Evolutionary conservation across 1,139 yeast species (phyloP), one percentile per base, ranked within the genome.

Genomic region (Scheffersomyces quercinus): DNA sequence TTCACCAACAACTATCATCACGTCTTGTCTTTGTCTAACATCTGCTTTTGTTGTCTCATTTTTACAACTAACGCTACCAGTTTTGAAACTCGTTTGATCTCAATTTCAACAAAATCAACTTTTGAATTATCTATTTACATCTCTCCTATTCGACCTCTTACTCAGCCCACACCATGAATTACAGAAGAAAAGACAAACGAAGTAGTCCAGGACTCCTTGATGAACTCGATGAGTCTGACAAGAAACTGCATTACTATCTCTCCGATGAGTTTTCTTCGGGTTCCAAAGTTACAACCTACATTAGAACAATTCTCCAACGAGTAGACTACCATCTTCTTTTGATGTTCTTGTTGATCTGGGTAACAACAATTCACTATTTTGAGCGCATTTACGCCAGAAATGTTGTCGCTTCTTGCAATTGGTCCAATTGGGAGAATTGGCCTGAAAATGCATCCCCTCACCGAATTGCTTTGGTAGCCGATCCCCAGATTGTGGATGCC

Each of bases 401-500:
- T 20, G 70, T 79, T 0, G 64, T 88, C 20, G 56, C 58, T 2
- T 55, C 60, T 35, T 89, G 96, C 55, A 56, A 64, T 5, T 88
- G 96, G 96, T 48, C 63, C 3, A 59, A 61, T 0, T 83, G 91
- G 89, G 89, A 85, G 49, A 40, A 58, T 2, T 81, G 85, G 84
- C 60, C 59, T 5, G 49, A 60, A 6, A 50, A 47, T 3, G 56
- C 61, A 0, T 50, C 54, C 1, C 82, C 89, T 0, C 83, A 84
- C 52, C 76, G 84, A 41, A 71, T 91, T 2, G 85, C 87, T 0
- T 61, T 93, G 13, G 73, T 88, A 37, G 98, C 97, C 0, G 99
- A 93, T 60, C 98, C 98, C 0, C 98, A 93, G 60, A 73, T 93
- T 35, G 86, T 91, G 52, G 98, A 93, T 58, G 83, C 74, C 39